phyloP scores from a whole-genome alignment of 305 asterid genomes.

The Solanum hybrid region DNA sequence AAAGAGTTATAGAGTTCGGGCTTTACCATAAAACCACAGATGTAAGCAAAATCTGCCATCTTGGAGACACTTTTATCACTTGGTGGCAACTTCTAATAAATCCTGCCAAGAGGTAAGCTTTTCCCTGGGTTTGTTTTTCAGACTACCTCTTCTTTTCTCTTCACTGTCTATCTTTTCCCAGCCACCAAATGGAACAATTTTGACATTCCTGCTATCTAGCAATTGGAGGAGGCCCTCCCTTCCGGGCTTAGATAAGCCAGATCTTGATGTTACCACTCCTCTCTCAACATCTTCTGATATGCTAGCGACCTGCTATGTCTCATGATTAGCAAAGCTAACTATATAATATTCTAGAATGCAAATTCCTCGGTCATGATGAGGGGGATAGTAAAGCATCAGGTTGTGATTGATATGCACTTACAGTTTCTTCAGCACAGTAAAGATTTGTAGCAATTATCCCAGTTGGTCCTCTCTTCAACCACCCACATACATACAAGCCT shows the following conservation, averaged over 20 bases:
- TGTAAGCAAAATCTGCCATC: not conserved
- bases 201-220: constrained; percentile 41
- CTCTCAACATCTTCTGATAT: constrained; percentile 39
- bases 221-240: constrained; percentile 52
- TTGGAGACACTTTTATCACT: constrained; percentile 9
- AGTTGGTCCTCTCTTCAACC: constrained; percentile 95
- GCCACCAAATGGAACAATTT: constrained; percentile 38
- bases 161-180: constrained; percentile 69
- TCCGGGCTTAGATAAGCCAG: constrained; percentile 48
- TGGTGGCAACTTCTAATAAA: constrained; percentile 42
- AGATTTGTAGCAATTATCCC: constrained; percentile 79
- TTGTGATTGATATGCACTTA: constrained; percentile 22
- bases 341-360: not conserved
- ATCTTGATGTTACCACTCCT: constrained; percentile 26
- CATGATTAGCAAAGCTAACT: not conserved
- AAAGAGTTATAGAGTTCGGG: too few relatives aligned
- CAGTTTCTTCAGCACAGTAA: constrained; percentile 83
- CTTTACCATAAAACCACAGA: not conserved
- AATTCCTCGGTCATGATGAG: not conserved
- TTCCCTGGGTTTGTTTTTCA: constrained; percentile 61
- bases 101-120: constrained; percentile 67
- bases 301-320: constrained; percentile 48
- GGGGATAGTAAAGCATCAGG: not conserved
- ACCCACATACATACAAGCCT: constrained; percentile 82
- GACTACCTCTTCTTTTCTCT: constrained; percentile 51